Evolutionary conservation across 2,329 filamentous ascomycete species (phyloP).

Genomic region (Kalaharituber pfeilii): DNA sequence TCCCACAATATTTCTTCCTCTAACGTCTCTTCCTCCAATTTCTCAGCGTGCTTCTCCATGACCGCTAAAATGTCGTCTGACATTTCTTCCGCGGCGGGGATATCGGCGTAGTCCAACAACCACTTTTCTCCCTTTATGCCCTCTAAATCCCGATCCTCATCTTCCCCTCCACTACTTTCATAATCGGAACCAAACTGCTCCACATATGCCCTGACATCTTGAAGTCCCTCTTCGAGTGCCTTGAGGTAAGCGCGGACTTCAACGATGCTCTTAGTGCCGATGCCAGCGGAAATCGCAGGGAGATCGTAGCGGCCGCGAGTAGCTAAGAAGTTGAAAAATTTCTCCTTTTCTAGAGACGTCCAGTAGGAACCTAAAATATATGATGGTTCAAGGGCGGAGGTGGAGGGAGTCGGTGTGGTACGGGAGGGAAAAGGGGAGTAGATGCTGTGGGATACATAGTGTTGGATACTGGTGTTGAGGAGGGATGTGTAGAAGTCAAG

Average conservation of each 20-base stretch:
- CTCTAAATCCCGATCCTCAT: neutral
- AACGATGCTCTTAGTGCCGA: conserved; percentile 16
- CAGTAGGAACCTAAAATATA: conserved; percentile 13
- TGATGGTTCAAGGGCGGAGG: neutral
- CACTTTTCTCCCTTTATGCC: neutral
- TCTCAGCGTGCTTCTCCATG: conserved; percentile 13
- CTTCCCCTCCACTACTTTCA: neutral
- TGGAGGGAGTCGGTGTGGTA: neutral
- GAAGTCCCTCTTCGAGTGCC: conserved; percentile 8
- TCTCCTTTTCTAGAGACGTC: conserved; percentile 9
- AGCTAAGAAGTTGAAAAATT: conserved; percentile 13
- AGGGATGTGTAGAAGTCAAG: neutral
- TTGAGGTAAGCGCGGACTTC: conserved; percentile 17
- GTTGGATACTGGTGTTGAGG: neutral
- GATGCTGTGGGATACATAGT: neutral
- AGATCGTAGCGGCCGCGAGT: conserved; percentile 14
- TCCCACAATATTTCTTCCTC: conserved; percentile 10
- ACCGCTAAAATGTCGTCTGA: conserved; percentile 12
- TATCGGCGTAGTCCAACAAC: conserved; percentile 3
- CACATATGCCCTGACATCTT: neutral
- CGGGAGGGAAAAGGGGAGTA: neutral
- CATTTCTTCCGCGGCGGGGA: conserved; percentile 16
- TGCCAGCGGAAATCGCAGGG: conserved; percentile 6
- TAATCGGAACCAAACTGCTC: conserved; percentile 1
- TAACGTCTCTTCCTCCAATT: conserved; percentile 7